Evolutionary conservation across 2,329 filamentous ascomycete genomes (phyloP).

Genomic region (Penicillium sp.): DNA sequence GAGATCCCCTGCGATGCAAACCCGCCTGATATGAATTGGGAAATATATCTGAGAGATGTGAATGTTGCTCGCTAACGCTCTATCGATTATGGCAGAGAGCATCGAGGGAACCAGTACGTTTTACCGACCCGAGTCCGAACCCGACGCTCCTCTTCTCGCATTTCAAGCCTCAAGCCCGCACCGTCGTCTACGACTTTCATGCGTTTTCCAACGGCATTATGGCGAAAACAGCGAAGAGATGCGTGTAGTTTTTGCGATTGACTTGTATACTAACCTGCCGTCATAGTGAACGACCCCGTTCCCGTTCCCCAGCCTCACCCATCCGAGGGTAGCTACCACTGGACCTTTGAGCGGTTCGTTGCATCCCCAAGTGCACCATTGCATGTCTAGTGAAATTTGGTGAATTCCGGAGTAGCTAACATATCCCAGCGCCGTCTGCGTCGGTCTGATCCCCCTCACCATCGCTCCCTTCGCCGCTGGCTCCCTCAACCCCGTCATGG

Average conservation of each 20-base stretch:
- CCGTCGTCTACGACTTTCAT: background rate
- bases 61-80: constrained; percentile 49
- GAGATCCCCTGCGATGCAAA: background rate
- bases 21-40: background rate
- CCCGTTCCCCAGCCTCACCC: constrained; percentile 73
- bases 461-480: constrained; percentile 91
- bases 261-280: constrained; percentile 18
- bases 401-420: constrained; percentile 7
- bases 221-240: background rate
- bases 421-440: constrained; percentile 68
- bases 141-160: constrained; percentile 5
- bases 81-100: constrained; percentile 59
- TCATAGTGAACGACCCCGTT: constrained; percentile 80
- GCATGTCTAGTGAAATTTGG: background rate
- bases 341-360: constrained; percentile 81
- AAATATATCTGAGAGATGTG: background rate
- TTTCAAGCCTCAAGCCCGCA: constrained; percentile 1
- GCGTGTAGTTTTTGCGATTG: background rate
- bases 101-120: constrained; percentile 74
- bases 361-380: background rate
- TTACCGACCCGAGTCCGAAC: constrained; percentile 10
- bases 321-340: constrained; percentile 94
- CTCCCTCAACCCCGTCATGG: constrained; percentile 84
- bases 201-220: background rate
- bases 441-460: constrained; percentile 81